Percentiles rank a stretch among this genome's conserved stretches.
Evolutionary conservation across 257 asterid species (phyloP).

Genomic region (Solanum habrochaites): DNA sequence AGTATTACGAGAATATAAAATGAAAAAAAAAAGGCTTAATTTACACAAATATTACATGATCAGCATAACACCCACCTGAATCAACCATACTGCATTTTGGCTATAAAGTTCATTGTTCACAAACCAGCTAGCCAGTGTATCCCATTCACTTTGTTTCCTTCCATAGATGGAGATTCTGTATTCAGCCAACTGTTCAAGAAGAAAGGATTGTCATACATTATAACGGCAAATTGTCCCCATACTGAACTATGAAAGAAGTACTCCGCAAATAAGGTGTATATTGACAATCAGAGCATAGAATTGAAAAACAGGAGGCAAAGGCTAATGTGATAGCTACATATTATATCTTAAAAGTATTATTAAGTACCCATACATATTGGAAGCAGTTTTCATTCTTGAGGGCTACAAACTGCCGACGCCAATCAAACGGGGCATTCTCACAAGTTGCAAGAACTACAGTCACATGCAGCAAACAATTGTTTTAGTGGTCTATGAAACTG

Average conservation of each 20-base stretch:
- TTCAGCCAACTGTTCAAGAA: constrained; percentile 67
- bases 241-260: neutral
- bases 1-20: neutral
- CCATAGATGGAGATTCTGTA: constrained; percentile 84
- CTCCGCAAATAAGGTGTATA: neutral
- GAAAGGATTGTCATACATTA: neutral
- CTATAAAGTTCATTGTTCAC: constrained; percentile 67
- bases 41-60: neutral
- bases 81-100: constrained; percentile 85
- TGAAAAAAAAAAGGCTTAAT: neutral
- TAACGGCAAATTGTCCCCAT: neutral
- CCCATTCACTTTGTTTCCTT: constrained; percentile 94
- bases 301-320: neutral
- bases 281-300: neutral
- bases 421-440: neutral
- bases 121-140: constrained; percentile 90
- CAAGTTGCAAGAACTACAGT: neutral
- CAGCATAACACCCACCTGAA: constrained; percentile 46
- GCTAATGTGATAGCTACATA: neutral
- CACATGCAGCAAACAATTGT: neutral
- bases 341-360: neutral
- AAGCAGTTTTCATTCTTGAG: neutral
- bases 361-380: neutral
- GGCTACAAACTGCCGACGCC: neutral
- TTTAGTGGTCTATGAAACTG: neutral